These are phyloP conservation scores for Apiospora rasikravindrae DNA, from an alignment of 2,329 filamentous ascomycete genomes.

Conservation along the genomic window DNA sequence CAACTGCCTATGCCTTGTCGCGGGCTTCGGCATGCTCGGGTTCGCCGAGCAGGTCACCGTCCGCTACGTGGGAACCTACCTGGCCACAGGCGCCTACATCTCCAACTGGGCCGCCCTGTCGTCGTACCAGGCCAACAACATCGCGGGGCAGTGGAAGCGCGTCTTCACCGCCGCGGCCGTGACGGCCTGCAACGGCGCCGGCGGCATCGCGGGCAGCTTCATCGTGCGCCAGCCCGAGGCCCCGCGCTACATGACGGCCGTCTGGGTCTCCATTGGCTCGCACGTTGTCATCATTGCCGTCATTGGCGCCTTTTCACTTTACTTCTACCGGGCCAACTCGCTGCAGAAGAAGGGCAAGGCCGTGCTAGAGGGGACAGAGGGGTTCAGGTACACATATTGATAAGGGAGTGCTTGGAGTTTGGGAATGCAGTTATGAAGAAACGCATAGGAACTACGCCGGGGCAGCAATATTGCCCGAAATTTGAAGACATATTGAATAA, in stretches of 20 bases:
- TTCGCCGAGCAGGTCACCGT: constrained; percentile 64
- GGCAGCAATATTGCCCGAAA: not conserved
- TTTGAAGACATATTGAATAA: not conserved
- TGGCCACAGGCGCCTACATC: constrained; percentile 71
- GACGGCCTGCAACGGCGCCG: constrained; percentile 65
- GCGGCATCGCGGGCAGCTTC: constrained; percentile 69
- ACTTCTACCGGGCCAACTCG: constrained; percentile 59
- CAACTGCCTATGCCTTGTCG: constrained; percentile 66
- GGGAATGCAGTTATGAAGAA: not conserved
- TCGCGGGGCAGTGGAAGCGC: constrained; percentile 69
- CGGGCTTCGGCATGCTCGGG: constrained; percentile 69
- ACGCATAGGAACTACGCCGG: not conserved
- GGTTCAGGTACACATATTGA: constrained; percentile 36
- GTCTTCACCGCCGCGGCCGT: constrained; percentile 65
- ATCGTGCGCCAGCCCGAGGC: constrained; percentile 67
- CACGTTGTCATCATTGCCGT: constrained; percentile 63
- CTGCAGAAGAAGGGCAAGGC: constrained; percentile 51
- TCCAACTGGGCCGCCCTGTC: constrained; percentile 73
- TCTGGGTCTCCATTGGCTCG: constrained; percentile 71
- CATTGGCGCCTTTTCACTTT: constrained; percentile 55
- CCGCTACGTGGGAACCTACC: constrained; percentile 67
- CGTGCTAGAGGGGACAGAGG: constrained; percentile 53
- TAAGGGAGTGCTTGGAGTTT: too few species aligned
- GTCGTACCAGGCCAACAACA: constrained; percentile 67
- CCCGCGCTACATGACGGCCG: constrained; percentile 66